Percentiles rank a stretch among this genome's conserved stretches.
Conservation (phyloP, 106 monocot species). For the Dendrobium catenatum region DNA sequence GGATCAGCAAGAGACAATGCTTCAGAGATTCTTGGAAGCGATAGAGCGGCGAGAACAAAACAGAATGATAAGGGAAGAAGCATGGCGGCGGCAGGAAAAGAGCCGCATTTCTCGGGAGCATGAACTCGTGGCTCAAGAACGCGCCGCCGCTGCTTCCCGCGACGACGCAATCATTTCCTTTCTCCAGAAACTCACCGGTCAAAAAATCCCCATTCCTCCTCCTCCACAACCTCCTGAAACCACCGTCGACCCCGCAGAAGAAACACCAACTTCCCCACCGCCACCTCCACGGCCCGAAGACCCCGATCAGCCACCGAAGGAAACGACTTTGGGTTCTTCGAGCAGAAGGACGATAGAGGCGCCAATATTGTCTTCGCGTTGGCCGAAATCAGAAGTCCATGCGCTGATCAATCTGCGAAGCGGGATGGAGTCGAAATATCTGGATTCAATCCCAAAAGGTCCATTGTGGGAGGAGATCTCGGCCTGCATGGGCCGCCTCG, state of each 20-base stretch:
- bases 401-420: constrained; percentile 42
- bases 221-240: background rate
- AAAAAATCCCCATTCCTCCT: constrained; percentile 15
- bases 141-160: constrained; percentile 46
- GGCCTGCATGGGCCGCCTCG: constrained; percentile 48
- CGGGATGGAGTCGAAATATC: constrained; percentile 46
- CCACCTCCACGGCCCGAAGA: background rate
- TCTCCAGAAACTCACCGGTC: constrained; percentile 60
- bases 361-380: constrained; percentile 17
- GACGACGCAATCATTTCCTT: constrained; percentile 56
- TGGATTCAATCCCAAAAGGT: constrained; percentile 64
- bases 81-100: constrained; percentile 80
- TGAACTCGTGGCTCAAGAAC: constrained; percentile 52
- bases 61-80: constrained; percentile 65
- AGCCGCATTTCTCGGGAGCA: constrained; percentile 49
- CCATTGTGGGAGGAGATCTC: constrained; percentile 88
- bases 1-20: constrained; percentile 77
- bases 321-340: background rate
- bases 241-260: background rate
- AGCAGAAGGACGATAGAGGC: background rate
- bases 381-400: constrained; percentile 65
- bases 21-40: constrained; percentile 55
- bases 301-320: background rate
- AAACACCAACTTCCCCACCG: background rate
- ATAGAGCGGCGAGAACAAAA: constrained; percentile 73